Base-by-base conservation (phyloP, 257 asterid genomes). In the Phtheirospermum japonicum region DNA sequence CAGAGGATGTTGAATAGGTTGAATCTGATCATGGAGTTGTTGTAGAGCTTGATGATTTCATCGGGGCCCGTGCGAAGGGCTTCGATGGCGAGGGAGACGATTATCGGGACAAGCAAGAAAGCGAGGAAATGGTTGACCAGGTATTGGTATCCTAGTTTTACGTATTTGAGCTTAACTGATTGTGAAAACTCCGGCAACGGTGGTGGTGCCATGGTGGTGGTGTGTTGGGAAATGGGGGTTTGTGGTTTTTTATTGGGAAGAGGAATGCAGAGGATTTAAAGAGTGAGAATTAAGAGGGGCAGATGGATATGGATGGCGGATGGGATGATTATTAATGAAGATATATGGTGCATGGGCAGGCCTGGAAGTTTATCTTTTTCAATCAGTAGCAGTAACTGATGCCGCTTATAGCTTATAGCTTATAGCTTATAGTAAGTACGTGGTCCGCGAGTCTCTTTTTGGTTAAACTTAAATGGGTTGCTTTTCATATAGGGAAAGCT, bases 71-170 rank as follows among this genome's bases (percentile, higher is more conserved):
- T 57, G 4, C 57, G 70, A 5, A 60, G 59, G 49, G 72, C 20
- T 42, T 76, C 58, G 34, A 80, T 40, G 28, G 73, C 9, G 10
- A 82, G 55, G 5, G 74, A 40, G 2, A 59, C 1, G 9, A 65
- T 65, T 8, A 76, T 43, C 0, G 87, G 83, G 6, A 74, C 1
- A 4, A 82, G 69, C 33, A 73, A 26, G 74, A 78, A 53, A 13
- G 54, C 0, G 23, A 82, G 59, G 30, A 85, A 57, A 71, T 82
- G 28, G 85, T 80, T 80, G 5, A 70, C 73, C 6, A 79, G 74
- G 69, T 51, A 76, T 14, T 76, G 87, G 72, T 71, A 85, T 4
- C 53, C 70, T 19, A 72, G 71, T 59, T 75, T 80, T 0, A 71
- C 71, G 66, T 80, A 75, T 36, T 67, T 73, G 66, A 77, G 79